Evolutionary conservation across 345 rosid genomes (phyloP), one percentile per base, ranked within the genome.

Genomic region (Eutrema yunnanense): DNA sequence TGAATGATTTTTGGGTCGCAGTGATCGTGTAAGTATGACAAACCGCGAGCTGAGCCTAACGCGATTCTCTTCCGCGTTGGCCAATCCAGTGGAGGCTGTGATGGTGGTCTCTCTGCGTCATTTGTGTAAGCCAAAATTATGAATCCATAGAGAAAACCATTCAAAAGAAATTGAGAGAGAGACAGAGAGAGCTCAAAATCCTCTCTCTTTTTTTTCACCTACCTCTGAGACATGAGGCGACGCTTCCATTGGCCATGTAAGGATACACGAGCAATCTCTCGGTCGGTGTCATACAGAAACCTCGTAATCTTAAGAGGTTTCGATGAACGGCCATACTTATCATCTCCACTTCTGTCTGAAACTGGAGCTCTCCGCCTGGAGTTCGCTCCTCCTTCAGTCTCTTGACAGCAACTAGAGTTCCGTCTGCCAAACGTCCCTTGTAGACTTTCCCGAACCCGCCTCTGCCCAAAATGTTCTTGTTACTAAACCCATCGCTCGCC

Each of bases 271-370:
- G 97, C 62, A 94, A 73, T 47, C 98, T 81, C 63, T 94, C 97
- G 0, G 97, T 91, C 8, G 98, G 97, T 33, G 98, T 94, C 98
- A 94, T 94, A 74, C 98, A 94, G 78, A 94, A 94, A 26, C 98
- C 97, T 62, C 92, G 88, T 62, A 94, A 74, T 36, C 97, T 85
- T 48, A 94, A 85, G 60, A 94, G 97, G 81, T 94, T 91, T 64
- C 97, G 86, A 76, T 94, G 98, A 72, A 94, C 97, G 43, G 98
- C 98, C 98, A 94, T 94, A 81, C 97, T 91, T 71, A 94, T 91
- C 98, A 94, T 94, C 82, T 94, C 97, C 2, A 94, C 97, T 77
- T 94, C 98, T 49, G 98, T 94, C 70, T 94, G 98, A 88, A 94
- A 94, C 80, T 94, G 98, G 77, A 94, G 79, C 81, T 94, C 98